Evolutionary conservation across 805 yeast species (phyloP).

Genomic region (Komagataella pseudopastoris): DNA sequence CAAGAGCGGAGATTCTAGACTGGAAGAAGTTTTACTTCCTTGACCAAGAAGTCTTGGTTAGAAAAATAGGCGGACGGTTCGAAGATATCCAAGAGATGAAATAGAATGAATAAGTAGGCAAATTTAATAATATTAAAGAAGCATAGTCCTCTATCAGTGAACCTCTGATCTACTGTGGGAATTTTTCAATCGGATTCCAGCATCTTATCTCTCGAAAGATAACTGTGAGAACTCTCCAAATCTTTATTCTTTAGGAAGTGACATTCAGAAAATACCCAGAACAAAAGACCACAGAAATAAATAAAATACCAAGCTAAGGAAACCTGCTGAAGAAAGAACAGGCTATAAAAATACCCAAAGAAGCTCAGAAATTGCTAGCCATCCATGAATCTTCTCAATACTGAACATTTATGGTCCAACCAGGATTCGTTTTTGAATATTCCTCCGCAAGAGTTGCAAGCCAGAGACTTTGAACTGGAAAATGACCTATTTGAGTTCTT

Average conservation of each 20-base stretch:
- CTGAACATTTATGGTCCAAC: background rate
- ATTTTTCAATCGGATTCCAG: background rate
- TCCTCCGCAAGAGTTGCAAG: background rate
- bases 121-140: background rate
- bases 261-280: background rate
- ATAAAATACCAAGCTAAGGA: too few species aligned
- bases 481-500: slow-evolving; percentile 12
- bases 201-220: background rate
- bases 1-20: slow-evolving; percentile 38
- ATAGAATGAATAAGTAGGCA: background rate
- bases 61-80: slow-evolving; percentile 13
- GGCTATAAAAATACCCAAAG: background rate
- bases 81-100: background rate
- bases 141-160: background rate
- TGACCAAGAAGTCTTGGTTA: slow-evolving; percentile 25
- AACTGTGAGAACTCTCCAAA: background rate
- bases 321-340: background rate
- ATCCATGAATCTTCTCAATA: background rate
- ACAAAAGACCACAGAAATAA: background rate
- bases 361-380: background rate
- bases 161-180: background rate
- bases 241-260: background rate
- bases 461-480: slow-evolving; percentile 8
- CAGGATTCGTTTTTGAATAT: background rate
- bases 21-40: slow-evolving; percentile 39